Base-by-base conservation (phyloP, 2,329 filamentous ascomycete species). In the Fusarium sp. region DNA sequence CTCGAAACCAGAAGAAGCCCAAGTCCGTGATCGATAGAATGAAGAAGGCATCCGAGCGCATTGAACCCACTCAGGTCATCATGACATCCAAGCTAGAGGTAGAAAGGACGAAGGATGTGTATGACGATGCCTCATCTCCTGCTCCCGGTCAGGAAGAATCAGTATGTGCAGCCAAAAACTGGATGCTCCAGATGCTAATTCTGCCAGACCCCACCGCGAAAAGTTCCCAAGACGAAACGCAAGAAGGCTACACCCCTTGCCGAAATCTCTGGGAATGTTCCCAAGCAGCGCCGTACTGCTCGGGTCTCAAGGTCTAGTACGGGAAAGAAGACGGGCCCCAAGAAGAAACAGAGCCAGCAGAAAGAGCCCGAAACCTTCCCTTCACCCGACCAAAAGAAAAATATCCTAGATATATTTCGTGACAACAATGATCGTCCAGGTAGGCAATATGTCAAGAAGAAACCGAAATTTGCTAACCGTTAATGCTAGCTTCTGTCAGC, bases 1-100 rank as follows among this genome's bases (percentile, higher is more conserved):
- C 88, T 79, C 84, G 92, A 50, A 94, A 94, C 75, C 92, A 95
- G 78, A 88, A 90, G 72, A 95, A 95, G 76, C 87, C 90, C 53
- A 84, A 82, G n/a, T 89, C 88, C 2, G 88, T 93, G n/a, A 80
- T 93, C 21, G 82, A 87, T 55, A 85, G 87, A 59, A 88, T 95
- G 77, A 84, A 89, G 70, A 77, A 84, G 51, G 88, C 87, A 18
- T 93, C 91, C 1, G 82, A 85, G 66, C 82, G 84, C 4, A 87
- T 93, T 33, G 84, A 87, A 57, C 86, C 89, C 11, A 86, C 79
- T 0, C 91, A 94, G 78, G 80, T 87, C 21, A 86, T 93, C 47
- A 90, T 90, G 80, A 82, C 84, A 33, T 73, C 81, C 4, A 79
- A 83, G 35, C 80, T 87, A 18, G 78, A 84, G 42, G 76, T 87